A percentile compares a stretch with the other conserved stretches of the same genome.
These are phyloP conservation scores for Brassica napus DNA, from an alignment of 345 rosid genomes.

Conservation along the genomic window Da-Ae NC_063443.1:14843501-14844000, in stretches of 20 bases:
- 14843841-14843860: constrained; percentile 82
- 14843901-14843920: constrained; percentile 83
- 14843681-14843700: constrained; percentile 44
- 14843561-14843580: constrained; percentile 73
- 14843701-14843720: constrained; percentile 50
- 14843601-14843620: background rate
- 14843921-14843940: constrained; percentile 97
- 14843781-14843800: constrained; percentile 62
- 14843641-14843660: background rate
- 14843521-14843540: constrained; percentile 48
- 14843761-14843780: constrained; percentile 78
- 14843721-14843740: constrained; percentile 83
- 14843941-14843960: constrained; percentile 84
- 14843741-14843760: constrained; percentile 90
- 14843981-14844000: background rate
- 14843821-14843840: constrained; percentile 80
- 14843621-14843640: background rate
- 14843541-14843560: constrained; percentile 98
- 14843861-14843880: constrained; percentile 63
- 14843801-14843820: constrained; percentile 83
- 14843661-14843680: constrained; percentile 48
- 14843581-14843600: constrained; percentile 24
- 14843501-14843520: background rate
- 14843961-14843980: constrained; percentile 33
- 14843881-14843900: constrained; percentile 32